These are phyloP conservation scores for Erodium trifolium DNA, from an alignment of 441 rosid species.

Conservation along the genomic window DNA sequence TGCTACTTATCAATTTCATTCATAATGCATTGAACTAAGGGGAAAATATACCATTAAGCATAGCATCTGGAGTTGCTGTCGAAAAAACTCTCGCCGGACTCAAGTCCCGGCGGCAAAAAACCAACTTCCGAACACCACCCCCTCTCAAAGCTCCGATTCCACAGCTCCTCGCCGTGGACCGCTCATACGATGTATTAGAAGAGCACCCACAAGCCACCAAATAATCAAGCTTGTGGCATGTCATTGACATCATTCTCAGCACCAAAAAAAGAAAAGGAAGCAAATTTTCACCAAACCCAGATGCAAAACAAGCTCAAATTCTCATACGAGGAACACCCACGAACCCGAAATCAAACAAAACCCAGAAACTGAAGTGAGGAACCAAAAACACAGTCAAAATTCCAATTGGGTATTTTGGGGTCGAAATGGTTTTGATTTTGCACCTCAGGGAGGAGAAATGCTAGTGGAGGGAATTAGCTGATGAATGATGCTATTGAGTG, in stretches of 20 bases:
- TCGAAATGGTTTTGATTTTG: not conserved
- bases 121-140: constrained; percentile 33
- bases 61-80: constrained; percentile 41
- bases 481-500: constrained; percentile 31
- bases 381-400: not conserved
- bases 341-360: constrained; percentile 1
- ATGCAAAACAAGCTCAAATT: not conserved
- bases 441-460: not conserved
- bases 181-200: constrained; percentile 18
- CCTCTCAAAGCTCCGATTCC: constrained; percentile 28
- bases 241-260: constrained; percentile 52
- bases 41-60: constrained; percentile 44
- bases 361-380: constrained; percentile 5
- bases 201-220: constrained; percentile 57
- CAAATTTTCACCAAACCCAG: constrained; percentile 21
- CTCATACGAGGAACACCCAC: too few species aligned
- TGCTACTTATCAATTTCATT: not conserved
- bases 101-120: constrained; percentile 35
- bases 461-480: not conserved
- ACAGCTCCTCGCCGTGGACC: constrained; percentile 30
- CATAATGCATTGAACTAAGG: not conserved
- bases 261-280: constrained; percentile 11
- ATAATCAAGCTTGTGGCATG: constrained; percentile 52
- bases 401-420: constrained; percentile 9
- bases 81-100: constrained; percentile 41